A percentile compares a stretch with the other conserved stretches of the same genome.
phyloP scores from a whole-genome alignment of 2,329 filamentous ascomycete species.

The Leptographium galeiforme region DNA sequence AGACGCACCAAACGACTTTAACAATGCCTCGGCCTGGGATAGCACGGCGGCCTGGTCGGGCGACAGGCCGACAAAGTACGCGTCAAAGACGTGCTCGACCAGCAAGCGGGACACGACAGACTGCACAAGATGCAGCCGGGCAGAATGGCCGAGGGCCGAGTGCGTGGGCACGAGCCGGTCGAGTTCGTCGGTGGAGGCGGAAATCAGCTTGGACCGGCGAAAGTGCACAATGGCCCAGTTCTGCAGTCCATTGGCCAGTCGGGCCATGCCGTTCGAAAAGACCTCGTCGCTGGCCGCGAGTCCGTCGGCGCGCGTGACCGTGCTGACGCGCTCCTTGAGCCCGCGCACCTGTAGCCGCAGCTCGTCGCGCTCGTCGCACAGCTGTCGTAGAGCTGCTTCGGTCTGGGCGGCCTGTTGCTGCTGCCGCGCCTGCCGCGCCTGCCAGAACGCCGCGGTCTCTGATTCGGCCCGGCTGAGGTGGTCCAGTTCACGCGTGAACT shows the following conservation, averaged over 20 bases:
- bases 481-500: slow-evolving; percentile 40
- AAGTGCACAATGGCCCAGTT: slow-evolving; percentile 65
- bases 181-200: slow-evolving; percentile 20
- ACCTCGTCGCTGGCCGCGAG: slow-evolving; percentile 55
- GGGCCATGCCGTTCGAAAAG: slow-evolving; percentile 47
- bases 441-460: slow-evolving; percentile 23
- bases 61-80: slow-evolving; percentile 51
- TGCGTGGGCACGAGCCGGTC: slow-evolving; percentile 43
- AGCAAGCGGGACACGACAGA: slow-evolving; percentile 46
- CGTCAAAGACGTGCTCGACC: slow-evolving; percentile 46
- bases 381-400: slow-evolving; percentile 38
- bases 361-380: slow-evolving; percentile 28
- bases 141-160: slow-evolving; percentile 35
- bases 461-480: slow-evolving; percentile 35
- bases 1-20: slow-evolving; percentile 28
- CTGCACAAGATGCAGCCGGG: slow-evolving; percentile 50
- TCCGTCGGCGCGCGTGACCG: slow-evolving; percentile 47
- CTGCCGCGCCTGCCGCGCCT: not conserved
- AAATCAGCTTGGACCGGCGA: slow-evolving; percentile 45
- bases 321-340: slow-evolving; percentile 60
- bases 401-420: slow-evolving; percentile 38
- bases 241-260: slow-evolving; percentile 53
- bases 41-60: slow-evolving; percentile 38
- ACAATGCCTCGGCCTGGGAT: slow-evolving; percentile 31
- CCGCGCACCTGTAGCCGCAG: slow-evolving; percentile 49